Percentiles rank a stretch among this genome's conserved stretches.
Evolutionary conservation across 225 moss, liverwort and hornwort genomes (phyloP).

Genomic region (Antitrichia curtipendula): DNA sequence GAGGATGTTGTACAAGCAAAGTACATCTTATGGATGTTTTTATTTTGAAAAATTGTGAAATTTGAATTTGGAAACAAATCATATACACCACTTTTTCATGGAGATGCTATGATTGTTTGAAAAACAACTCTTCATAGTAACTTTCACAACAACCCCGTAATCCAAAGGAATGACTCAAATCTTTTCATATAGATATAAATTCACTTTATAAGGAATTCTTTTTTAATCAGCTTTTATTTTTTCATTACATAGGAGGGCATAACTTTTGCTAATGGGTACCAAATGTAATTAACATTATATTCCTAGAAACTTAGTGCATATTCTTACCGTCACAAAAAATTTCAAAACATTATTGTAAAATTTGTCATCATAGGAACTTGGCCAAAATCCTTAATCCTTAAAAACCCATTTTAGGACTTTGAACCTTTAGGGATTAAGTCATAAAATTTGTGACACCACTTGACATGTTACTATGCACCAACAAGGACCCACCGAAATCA

Average conservation of each 20-base stretch:
- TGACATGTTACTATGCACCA: neutral
- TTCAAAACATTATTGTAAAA: neutral
- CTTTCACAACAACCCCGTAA: no score
- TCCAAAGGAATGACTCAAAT: no score
- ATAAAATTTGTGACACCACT: neutral
- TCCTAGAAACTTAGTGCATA: neutral
- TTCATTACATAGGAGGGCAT: neutral
- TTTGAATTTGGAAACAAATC: no score
- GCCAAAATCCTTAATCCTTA: neutral
- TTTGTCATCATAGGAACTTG: neutral
- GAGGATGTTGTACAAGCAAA: no score
- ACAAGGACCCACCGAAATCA: neutral
- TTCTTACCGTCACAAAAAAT: rapidly evolving
- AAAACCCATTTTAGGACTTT: neutral
- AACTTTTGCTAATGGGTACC: neutral
- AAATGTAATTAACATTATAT: neutral
- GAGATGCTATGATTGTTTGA: no score
- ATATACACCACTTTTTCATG: no score
- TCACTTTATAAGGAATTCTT: no score
- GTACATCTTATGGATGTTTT: no score
- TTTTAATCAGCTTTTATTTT: no score
- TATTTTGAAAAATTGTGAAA: no score
- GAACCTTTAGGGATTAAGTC: neutral
- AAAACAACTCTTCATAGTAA: no score
- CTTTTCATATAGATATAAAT: no score